These are phyloP conservation scores for Arctostaphylos glauca DNA, from an alignment of 148 eudicot genomes.

Conservation along the genomic window DNA sequence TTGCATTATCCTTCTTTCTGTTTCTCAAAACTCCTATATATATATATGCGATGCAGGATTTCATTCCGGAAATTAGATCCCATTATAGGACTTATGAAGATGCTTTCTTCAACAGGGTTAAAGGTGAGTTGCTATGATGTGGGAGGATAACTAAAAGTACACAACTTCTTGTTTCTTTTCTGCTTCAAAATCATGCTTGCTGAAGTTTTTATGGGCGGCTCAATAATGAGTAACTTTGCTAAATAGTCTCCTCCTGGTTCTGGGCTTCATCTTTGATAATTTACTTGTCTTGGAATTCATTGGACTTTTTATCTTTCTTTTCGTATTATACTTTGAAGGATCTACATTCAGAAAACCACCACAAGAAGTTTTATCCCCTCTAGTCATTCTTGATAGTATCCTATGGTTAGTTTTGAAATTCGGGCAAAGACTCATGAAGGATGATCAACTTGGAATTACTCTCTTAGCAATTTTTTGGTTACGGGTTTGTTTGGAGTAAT, in stretches of 20 bases:
- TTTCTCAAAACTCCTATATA: neutral
- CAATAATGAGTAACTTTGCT: no score
- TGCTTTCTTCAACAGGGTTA: slow-evolving; percentile 44
- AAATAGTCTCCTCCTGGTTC: neutral
- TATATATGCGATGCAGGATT: slow-evolving; percentile 42
- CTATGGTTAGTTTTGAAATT: slow-evolving; percentile 2
- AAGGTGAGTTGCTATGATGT: slow-evolving; percentile 37
- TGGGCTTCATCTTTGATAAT: neutral
- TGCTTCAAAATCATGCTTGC: neutral
- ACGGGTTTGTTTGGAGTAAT: neutral
- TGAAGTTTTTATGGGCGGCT: neutral
- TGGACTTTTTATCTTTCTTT: neutral
- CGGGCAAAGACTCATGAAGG: neutral
- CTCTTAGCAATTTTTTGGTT: neutral
- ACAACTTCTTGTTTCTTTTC: neutral
- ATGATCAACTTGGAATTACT: neutral
- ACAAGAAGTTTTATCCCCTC: neutral
- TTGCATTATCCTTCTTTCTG: neutral
- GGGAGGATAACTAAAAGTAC: neutral
- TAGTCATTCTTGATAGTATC: neutral
- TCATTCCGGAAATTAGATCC: slow-evolving; percentile 39
- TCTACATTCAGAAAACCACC: neutral
- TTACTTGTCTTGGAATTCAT: neutral
- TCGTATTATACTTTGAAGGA: neutral
- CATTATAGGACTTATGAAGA: slow-evolving; percentile 48